Base-by-base conservation (phyloP, 495 filamentous ascomycete genomes). In the Xylaria venustula region DNA sequence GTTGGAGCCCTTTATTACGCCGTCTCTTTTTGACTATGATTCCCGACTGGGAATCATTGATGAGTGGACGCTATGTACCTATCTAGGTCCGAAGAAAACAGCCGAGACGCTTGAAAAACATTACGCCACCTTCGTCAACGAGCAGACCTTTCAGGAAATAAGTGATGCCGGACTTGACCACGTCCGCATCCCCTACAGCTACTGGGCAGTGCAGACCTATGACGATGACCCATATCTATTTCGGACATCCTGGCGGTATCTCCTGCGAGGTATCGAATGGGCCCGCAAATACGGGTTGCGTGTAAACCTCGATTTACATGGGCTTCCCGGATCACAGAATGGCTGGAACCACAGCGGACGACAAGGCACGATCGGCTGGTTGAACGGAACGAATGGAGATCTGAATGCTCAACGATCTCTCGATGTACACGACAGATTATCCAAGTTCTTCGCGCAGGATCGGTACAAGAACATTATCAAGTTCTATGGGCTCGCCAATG, bases 291-390 rank as follows among this genome's bases (percentile, higher is more conserved):
- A 97, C 70, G 95, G 95, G 1, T 79, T 99, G 9, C 86, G 95
- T 2, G 87, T 99, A 40, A 99, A 98, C 61, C 87, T 99, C 5
- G 95, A 99, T 70, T 79, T 96, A 2, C 95, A 99, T 73, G 92
- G 82, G 17, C 70, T 92, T 0, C 91, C 90, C 0, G 91, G 91
- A 8, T 91, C 89, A 60, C 90, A 93, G 65, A 96, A 95, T 68
- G 91, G 91, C 0, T 94, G 90, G 90, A 94, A 94, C 68, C 91
- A 96, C 74, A 90, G 87, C 67, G 91, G 91, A 1, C 83, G 81
- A 7, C 85, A 88, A 61, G 90, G 90, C 1, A 52, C 67, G 26
- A 89, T 95, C 63, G 79, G 79, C 20, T 96, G 91, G 91, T 67
- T 95, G 19, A 90, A 89, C 63, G 91, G 91, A n/a, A 85, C 88